Percentiles rank a stretch among this genome's conserved stretches.
These are phyloP conservation scores for Apostasia ramifera DNA, from an alignment of 106 monocot species.

Conservation along the genomic window DNA sequence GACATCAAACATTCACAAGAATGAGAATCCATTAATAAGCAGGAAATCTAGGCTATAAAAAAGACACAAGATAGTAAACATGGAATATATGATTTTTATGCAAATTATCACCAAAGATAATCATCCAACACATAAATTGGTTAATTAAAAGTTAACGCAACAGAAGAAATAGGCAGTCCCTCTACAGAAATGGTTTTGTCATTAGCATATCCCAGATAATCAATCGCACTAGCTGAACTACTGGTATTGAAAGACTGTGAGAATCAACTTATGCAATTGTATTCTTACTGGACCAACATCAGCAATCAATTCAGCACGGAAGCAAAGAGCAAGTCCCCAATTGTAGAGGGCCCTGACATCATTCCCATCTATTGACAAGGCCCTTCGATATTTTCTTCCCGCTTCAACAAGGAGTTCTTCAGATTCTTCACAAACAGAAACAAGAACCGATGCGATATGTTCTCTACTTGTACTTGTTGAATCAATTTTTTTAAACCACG, in stretches of 20 bases:
- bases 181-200: too few relatives aligned
- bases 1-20: not conserved
- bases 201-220: not conserved
- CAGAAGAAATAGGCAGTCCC: too few relatives aligned
- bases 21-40: not conserved
- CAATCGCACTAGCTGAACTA: not conserved
- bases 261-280: not conserved
- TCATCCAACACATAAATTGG: not conserved
- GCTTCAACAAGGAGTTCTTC: constrained; percentile 78
- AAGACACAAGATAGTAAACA: not conserved
- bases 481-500: constrained; percentile 22
- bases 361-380: constrained; percentile 79
- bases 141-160: too few relatives aligned
- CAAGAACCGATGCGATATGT: constrained; percentile 40
- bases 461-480: constrained; percentile 32
- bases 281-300: constrained; percentile 91
- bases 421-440: constrained; percentile 92
- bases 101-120: not conserved
- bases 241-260: not conserved
- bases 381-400: constrained; percentile 72
- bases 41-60: not conserved
- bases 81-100: not conserved
- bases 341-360: constrained; percentile 89
- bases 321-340: constrained; percentile 91
- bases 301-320: constrained; percentile 81